Evolutionary conservation across 352 stramenopile species (phyloP).

Genomic region (Peronospora farinosa): DNA sequence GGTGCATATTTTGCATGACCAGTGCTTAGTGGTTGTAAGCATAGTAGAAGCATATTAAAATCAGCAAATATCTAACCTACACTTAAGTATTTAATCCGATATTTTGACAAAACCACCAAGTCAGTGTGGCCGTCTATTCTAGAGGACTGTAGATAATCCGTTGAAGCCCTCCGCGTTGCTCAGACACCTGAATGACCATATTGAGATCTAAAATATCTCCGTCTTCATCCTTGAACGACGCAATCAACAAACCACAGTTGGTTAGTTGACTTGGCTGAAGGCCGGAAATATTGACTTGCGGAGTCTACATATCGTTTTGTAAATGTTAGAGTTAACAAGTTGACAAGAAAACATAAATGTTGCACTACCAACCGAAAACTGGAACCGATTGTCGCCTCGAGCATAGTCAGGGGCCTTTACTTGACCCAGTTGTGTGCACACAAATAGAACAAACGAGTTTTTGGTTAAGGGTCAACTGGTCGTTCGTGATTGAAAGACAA

Average conservation of each 20-base stretch:
- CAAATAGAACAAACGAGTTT: conserved; percentile 2
- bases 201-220: conserved; percentile 82
- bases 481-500: neutral
- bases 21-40: neutral
- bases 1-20: too few species aligned
- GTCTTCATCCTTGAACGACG: conserved; percentile 65
- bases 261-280: conserved; percentile 81
- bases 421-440: conserved; percentile 60
- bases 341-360: neutral
- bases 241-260: conserved; percentile 84
- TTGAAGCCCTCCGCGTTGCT: conserved; percentile 63
- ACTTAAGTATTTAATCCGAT: neutral
- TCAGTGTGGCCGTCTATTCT: conserved; percentile 39
- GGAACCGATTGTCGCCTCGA: conserved; percentile 70
- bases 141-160: conserved; percentile 86
- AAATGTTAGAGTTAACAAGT: neutral
- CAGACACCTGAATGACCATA: conserved; percentile 85
- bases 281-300: conserved; percentile 58
- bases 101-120: neutral
- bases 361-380: conserved; percentile 64
- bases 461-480: conserved; percentile 29
- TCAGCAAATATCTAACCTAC: neutral
- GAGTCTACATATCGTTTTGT: conserved; percentile 28
- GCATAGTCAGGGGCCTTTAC: conserved; percentile 59
- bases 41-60: neutral